phyloP scores from a whole-genome alignment of 495 filamentous ascomycete genomes.

The Talaromyces thailandensis region DNA sequence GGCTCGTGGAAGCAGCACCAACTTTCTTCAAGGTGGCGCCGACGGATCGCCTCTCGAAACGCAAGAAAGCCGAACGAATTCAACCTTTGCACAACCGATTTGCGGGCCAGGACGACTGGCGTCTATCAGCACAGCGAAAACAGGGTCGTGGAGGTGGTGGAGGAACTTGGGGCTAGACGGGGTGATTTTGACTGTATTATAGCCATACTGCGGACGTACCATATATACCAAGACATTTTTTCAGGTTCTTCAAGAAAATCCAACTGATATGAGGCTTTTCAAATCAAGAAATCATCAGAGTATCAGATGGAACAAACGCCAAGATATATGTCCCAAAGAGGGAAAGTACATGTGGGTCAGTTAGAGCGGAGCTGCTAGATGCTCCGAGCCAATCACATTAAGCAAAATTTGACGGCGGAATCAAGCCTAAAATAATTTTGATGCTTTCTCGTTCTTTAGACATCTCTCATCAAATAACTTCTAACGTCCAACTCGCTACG shows the following conservation, averaged over 20 bases:
- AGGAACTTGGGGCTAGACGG: slow-evolving; percentile 96
- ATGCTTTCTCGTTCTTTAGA: neutral
- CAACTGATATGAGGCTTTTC: too few species aligned
- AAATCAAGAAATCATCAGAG: too few species aligned
- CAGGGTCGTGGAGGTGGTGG: slow-evolving; percentile 85
- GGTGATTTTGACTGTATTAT: slow-evolving; percentile 22
- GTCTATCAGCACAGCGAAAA: slow-evolving; percentile 78
- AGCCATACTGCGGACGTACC: neutral
- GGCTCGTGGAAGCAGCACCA: slow-evolving; percentile 84
- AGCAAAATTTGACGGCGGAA: slow-evolving; percentile 9
- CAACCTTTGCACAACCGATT: slow-evolving; percentile 92
- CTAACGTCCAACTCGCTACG: neutral
- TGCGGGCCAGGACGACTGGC: slow-evolving; percentile 87
- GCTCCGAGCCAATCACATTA: slow-evolving; percentile 9
- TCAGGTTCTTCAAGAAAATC: too few species aligned
- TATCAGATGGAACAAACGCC: neutral
- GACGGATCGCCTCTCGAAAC: slow-evolving; percentile 77
- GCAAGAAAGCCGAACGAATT: slow-evolving; percentile 90
- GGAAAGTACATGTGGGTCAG: neutral
- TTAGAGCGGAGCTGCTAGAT: neutral
- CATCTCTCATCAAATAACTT: neutral
- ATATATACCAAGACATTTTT: neutral
- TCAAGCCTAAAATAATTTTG: neutral
- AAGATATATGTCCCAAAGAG: neutral
- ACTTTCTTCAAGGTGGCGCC: slow-evolving; percentile 98